phyloP scores from a whole-genome alignment of 495 filamentous ascomycete species.

The Xylaria flabelliformis region DNA sequence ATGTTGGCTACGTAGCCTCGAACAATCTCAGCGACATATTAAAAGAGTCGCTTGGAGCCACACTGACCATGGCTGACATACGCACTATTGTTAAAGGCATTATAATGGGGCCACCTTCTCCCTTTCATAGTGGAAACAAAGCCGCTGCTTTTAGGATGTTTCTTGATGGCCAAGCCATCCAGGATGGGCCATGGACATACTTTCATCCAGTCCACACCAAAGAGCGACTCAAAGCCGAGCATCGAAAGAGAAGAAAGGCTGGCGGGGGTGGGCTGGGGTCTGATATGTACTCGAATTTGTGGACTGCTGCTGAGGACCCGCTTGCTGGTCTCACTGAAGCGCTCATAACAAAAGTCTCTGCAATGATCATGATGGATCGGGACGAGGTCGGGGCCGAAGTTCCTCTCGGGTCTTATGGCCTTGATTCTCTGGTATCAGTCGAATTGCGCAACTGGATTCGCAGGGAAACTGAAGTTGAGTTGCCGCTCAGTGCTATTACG shows the following conservation, averaged over 20 bases:
- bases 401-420: constrained; percentile 44
- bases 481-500: constrained; percentile 7
- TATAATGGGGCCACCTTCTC: constrained; percentile 1
- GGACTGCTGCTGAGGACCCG: constrained; percentile 9
- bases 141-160: not conserved
- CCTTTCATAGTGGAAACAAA: not conserved
- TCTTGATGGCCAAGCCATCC: not conserved
- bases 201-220: constrained; percentile 5
- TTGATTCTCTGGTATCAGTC: constrained; percentile 49
- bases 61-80: not conserved
- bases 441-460: constrained; percentile 48
- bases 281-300: constrained; percentile 7
- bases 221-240: constrained; percentile 1
- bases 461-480: constrained; percentile 47
- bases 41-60: constrained; percentile 8
- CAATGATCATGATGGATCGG: constrained; percentile 8
- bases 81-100: constrained; percentile 7
- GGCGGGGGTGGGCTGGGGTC: not conserved
- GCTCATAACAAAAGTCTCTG: not conserved
- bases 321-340: constrained; percentile 3
- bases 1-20: constrained; percentile 23
- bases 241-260: not conserved
- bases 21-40: constrained; percentile 1
- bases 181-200: not conserved
- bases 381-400: constrained; percentile 43